Conservation (phyloP, 441 rosid genomes). For the Mallotus japonicus region DNA sequence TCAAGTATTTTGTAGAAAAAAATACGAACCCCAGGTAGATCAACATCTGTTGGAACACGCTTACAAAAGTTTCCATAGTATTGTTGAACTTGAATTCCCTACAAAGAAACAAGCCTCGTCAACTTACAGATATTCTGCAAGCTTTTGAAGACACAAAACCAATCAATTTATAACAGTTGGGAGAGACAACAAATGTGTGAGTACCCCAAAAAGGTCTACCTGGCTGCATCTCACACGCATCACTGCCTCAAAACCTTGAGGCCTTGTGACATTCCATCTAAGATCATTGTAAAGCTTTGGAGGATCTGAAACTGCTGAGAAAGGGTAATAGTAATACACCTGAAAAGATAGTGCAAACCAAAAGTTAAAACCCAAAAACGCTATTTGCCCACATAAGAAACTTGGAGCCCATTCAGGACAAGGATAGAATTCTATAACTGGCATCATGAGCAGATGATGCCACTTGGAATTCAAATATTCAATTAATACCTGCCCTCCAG, state of each 20-base stretch:
- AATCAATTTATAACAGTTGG: not conserved
- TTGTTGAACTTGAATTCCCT: conserved; percentile 99
- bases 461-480: not conserved
- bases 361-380: conserved; percentile 9
- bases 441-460: not conserved
- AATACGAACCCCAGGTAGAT: conserved; percentile 70
- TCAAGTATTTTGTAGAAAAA: conserved; percentile 14
- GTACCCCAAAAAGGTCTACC: conserved; percentile 36
- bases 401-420: conserved; percentile 3
- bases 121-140: conserved; percentile 13
- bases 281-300: conserved; percentile 99
- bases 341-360: conserved; percentile 33
- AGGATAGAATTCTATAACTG: not conserved
- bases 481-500: conserved; percentile 83
- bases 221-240: conserved; percentile 99
- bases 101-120: conserved; percentile 23
- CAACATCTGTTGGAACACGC: conserved; percentile 91
- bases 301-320: conserved; percentile 87
- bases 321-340: conserved; percentile 92
- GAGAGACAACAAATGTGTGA: not conserved
- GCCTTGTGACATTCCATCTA: conserved; percentile 96
- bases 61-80: conserved; percentile 96
- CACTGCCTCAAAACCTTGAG: conserved; percentile 99
- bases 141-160: not conserved
- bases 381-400: conserved; percentile 9